Conservation (phyloP, 1,284 basidiomycete genomes). For the Coniferiporia weirii region DNA sequence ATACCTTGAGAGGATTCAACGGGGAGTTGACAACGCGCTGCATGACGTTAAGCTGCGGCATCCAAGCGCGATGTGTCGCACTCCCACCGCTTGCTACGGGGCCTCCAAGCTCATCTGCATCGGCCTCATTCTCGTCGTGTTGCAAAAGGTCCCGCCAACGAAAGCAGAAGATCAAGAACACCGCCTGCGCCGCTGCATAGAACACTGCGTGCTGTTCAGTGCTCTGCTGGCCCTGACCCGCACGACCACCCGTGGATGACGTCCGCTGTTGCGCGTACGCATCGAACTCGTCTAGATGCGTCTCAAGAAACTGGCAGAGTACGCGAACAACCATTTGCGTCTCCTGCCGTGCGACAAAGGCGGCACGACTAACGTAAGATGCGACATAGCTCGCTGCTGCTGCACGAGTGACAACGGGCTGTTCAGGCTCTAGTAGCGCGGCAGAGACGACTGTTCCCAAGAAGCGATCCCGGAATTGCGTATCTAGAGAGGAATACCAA, state of each 20-base stretch:
- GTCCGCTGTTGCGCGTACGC: constrained; percentile 37
- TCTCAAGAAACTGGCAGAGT: constrained; percentile 79
- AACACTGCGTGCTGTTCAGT: constrained; percentile 69
- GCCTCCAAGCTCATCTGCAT: constrained; percentile 38
- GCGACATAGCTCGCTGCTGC: constrained; percentile 92
- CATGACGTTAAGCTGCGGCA: constrained; percentile 74
- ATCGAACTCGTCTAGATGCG: constrained; percentile 70
- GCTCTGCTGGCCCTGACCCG: constrained; percentile 26
- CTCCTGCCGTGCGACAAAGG: constrained; percentile 75
- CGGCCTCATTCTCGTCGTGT: constrained; percentile 42
- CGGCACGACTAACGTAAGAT: constrained; percentile 87
- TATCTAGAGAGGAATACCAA: constrained; percentile 88
- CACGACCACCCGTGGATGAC: constrained; percentile 21
- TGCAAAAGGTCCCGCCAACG: constrained; percentile 87
- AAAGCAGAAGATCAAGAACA: constrained; percentile 98
- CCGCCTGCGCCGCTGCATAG: constrained; percentile 90
- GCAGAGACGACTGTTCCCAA: constrained; percentile 89
- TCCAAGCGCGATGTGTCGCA: constrained; percentile 64
- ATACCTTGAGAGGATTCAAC: constrained; percentile 87
- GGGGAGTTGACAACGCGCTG: constrained; percentile 79
- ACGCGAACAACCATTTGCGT: constrained; percentile 77
- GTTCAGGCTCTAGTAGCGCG: constrained; percentile 63
- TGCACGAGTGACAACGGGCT: constrained; percentile 73
- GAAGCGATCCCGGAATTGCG: constrained; percentile 89
- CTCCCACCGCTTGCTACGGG: constrained; percentile 24